Conservation (phyloP, 257 asterid species). For the Solanum paucissectum region DNA sequence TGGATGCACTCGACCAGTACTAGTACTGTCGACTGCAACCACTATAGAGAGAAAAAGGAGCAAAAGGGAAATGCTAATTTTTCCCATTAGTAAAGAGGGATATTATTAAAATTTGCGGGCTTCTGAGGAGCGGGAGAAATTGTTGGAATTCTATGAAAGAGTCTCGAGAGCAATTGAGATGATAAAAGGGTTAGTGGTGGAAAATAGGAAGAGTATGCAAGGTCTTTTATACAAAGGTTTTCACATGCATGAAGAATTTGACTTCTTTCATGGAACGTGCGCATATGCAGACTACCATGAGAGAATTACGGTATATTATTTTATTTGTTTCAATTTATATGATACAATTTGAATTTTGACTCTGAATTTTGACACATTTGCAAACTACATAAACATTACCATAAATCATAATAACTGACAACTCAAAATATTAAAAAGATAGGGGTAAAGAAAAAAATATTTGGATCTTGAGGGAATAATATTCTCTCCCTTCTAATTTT, state of each 20-base stretch:
- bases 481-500: neutral
- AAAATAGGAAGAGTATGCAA: neutral
- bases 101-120: neutral
- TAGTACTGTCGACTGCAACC: neutral
- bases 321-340: no score
- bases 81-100: neutral
- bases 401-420: no score
- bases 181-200: neutral
- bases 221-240: conserved; percentile 24
- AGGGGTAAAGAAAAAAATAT: no score
- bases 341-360: no score
- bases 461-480: neutral
- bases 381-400: no score
- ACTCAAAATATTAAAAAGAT: neutral
- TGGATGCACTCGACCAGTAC: neutral
- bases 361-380: no score
- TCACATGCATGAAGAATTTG: conserved; percentile 2
- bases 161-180: neutral
- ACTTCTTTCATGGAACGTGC: neutral
- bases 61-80: neutral
- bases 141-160: neutral
- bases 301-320: neutral
- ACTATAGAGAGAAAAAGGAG: conserved; percentile 8
- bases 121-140: neutral
- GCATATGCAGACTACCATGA: neutral